A percentile compares a stretch with the other conserved stretches of the same genome.
Evolutionary conservation across 805 yeast species (phyloP).

Genomic region (Lachancea dasiensis): DNA sequence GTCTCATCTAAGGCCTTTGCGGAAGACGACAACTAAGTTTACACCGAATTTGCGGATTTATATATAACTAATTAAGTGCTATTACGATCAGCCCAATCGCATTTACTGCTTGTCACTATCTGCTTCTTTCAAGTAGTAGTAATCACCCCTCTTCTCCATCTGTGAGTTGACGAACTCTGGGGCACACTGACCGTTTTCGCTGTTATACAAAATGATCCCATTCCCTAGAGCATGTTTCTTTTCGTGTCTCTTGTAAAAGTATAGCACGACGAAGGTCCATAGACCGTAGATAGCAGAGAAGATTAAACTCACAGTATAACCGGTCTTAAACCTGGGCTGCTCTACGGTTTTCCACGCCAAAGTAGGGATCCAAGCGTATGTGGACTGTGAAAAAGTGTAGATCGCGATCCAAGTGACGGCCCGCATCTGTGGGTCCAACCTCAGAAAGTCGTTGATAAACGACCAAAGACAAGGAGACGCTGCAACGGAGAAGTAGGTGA

Average conservation of each 20-base stretch:
- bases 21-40: no score
- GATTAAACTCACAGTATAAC: conserved; percentile 46
- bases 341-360: conserved; percentile 51
- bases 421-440: conserved; percentile 50
- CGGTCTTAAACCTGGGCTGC: conserved; percentile 50
- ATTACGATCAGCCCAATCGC: no score
- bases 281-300: conserved; percentile 41
- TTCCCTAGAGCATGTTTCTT: conserved; percentile 39
- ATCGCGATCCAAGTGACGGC: conserved; percentile 52
- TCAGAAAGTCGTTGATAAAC: conserved; percentile 50
- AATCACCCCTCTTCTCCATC: conserved; percentile 27
- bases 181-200: conserved; percentile 26
- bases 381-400: conserved; percentile 53
- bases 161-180: conserved; percentile 28
- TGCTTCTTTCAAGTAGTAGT: conserved; percentile 18
- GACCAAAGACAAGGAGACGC: conserved; percentile 58
- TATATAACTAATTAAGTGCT: no score
- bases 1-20: conserved; percentile 13
- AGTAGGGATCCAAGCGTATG: conserved; percentile 54
- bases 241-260: conserved; percentile 50
- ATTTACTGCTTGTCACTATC: not conserved
- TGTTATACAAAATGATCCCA: conserved; percentile 45
- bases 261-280: conserved; percentile 48
- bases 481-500: conserved; percentile 57
- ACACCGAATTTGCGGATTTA: no score